Base-by-base conservation (phyloP, 495 filamentous ascomycete species). In the Hypomontagnella submonticulosa region DNA sequence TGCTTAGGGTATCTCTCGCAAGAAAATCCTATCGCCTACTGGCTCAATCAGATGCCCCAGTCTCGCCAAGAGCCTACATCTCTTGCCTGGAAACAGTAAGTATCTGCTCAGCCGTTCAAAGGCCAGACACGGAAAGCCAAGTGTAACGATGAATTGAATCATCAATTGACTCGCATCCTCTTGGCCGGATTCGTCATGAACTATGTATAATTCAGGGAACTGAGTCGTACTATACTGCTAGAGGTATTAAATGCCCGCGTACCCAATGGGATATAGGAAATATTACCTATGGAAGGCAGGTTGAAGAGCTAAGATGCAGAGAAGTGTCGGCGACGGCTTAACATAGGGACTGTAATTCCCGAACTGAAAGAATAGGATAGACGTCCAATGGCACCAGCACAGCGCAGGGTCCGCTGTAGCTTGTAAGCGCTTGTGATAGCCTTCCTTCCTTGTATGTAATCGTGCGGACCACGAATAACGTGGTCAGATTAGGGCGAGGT, bases 11-110 rank as follows among this genome's bases (percentile, higher is more conserved):
- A 66, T 65, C 50, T 65, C 46, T 53, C 44, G 44, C 42, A 37
- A 38, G 49, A 50, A 5, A 51, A 65, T 65, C 66, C 66, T 52
- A 15, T 47, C 40, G 13, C 38, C 18, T 27, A 47, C 10, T 61
- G 56, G 61, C 46, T 65, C 57, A 69, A 69, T 69, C 40, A 61
- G 57, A 27, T 47, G 56, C 51, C 34, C 38, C 18, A 32, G 52
- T 49, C 40, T 51, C 54, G 60, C 66, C 66, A 63, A 60, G 66
- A 60, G 19, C 5, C 33, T 44, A 33, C 43, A 56, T 41, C 41
- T 32, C 37, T 59, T 52, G 23, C 54, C 32, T 58, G 16, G 54
- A 50, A 44, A 43, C 19, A 16, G 33, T 36, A 58, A 16, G 33
- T 36, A 58, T 36, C n/a, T 23, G n/a, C 30, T 51, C 34, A 43